Base-by-base conservation (phyloP, 1,284 basidiomycete genomes). In the Malassezia arunalokei region DNA sequence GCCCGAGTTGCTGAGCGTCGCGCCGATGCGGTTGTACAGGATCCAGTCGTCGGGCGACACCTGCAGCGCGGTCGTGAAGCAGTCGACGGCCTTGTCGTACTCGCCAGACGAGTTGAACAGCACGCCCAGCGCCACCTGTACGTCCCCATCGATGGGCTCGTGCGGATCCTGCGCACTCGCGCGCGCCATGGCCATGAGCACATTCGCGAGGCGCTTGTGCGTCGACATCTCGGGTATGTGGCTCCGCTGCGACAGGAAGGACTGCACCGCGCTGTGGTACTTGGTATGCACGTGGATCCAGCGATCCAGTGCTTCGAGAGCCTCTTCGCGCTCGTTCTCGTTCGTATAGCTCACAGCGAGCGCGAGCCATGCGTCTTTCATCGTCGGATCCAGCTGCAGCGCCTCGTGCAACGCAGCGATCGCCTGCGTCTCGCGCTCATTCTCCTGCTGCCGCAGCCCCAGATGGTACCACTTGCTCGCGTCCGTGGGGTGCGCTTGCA, bases 391-490 rank as follows among this genome's bases (percentile, higher is more conserved):
- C 17, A 96, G 79, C 61, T 86, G 82, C 42, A 89, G 77, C 1
- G 90, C 85, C 55, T 83, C 83, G 38, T 80, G 78, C 24, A 99
- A 79, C 0, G 92, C 94, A 43, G 83, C 79, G 46, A 98, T 82
- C 5, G 92, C 94, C 65, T 88, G 84, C 20, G 81, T 79, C 75
- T 99, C 92, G 20, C 91, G 83, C 74, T 99, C 92, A 73, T 94
- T 95, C 75, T 95, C 92, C 75, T 99, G 92, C 72, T 98, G 94
- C 75, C 89, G 92, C 42, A 99, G 83, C 27, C 94, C 92, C 41
- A 98, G 82, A 54, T 85, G 81, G 68, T 82, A 90, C 92, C 92
- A 99, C 6, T 84, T 84, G 33, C 75, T 66, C 0, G 86, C 83
- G 58, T 86, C 80, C 0, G 74, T 76, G 35, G 85, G 83, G 62